Evolutionary conservation across 2,329 filamentous ascomycete species (phyloP).

Genomic region (Lizonia empirigonia): DNA sequence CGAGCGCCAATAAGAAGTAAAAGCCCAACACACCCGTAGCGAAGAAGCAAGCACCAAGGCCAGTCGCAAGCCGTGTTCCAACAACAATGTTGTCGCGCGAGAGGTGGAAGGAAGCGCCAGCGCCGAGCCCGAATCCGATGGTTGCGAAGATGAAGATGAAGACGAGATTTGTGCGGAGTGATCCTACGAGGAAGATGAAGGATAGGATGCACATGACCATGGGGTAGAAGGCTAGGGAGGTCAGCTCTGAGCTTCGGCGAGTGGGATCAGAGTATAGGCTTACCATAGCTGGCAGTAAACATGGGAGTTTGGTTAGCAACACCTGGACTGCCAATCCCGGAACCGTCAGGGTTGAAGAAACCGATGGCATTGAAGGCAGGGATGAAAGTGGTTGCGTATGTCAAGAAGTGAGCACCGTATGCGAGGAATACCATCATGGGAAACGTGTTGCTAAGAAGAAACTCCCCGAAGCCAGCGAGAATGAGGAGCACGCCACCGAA

Average conservation of each 20-base stretch:
- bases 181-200: conserved; percentile 24
- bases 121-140: conserved; percentile 23
- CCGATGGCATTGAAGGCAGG: conserved; percentile 21
- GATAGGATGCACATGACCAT: conserved; percentile 23
- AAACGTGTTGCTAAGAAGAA: conserved; percentile 23
- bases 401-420: conserved; percentile 23
- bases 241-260: background rate
- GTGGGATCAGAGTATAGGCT: background rate
- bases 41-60: conserved; percentile 23
- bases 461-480: conserved; percentile 21
- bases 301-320: conserved; percentile 15
- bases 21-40: conserved; percentile 20
- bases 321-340: conserved; percentile 20
- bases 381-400: conserved; percentile 23
- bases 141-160: conserved; percentile 23
- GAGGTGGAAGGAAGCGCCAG: conserved; percentile 24
- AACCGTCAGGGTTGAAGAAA: conserved; percentile 26
- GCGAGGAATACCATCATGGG: conserved; percentile 26
- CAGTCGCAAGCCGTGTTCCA: conserved; percentile 13
- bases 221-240: conserved; percentile 19
- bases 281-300: conserved; percentile 22
- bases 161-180: conserved; percentile 22
- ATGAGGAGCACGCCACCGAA: conserved; percentile 22
- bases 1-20: conserved; percentile 19
- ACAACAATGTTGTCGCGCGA: conserved; percentile 8